Conservation (phyloP, 1,139 yeast genomes). For the Geotrichum fermentans region DNA sequence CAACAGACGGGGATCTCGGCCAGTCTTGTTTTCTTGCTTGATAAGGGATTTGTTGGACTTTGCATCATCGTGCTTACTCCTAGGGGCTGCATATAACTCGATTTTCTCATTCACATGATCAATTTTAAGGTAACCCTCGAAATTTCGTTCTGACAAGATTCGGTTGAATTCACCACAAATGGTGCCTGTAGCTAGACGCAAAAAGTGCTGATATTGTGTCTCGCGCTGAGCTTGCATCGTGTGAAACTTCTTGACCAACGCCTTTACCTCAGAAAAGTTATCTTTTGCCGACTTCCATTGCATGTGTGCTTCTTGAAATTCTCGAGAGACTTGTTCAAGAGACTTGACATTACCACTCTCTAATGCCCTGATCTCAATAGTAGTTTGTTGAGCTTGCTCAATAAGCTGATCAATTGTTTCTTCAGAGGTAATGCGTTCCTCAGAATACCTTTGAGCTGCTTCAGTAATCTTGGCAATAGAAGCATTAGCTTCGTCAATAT, state of each 20-base stretch:
- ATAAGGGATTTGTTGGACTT: background rate
- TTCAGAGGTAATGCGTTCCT: slow-evolving; percentile 3
- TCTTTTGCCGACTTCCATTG: slow-evolving; percentile 35
- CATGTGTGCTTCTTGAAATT: slow-evolving; percentile 3
- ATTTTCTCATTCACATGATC: slow-evolving; percentile 48
- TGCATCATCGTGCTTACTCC: slow-evolving; percentile 7
- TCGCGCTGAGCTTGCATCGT: slow-evolving; percentile 28
- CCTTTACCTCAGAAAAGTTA: slow-evolving; percentile 39
- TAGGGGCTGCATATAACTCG: slow-evolving; percentile 28
- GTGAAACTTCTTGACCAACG: slow-evolving; percentile 31
- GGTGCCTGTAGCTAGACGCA: slow-evolving; percentile 17
- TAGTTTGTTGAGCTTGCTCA: slow-evolving; percentile 7
- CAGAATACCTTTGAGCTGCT: background rate
- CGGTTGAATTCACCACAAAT: slow-evolving; percentile 25
- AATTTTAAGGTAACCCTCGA: slow-evolving; percentile 65
- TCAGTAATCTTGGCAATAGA: background rate
- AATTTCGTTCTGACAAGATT: slow-evolving; percentile 50
- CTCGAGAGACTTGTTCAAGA: slow-evolving; percentile 3
- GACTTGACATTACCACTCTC: slow-evolving; percentile 1
- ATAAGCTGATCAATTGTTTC: slow-evolving; percentile 13
- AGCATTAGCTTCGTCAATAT: background rate
- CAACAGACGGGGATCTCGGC: slow-evolving; percentile 71
- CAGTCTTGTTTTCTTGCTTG: slow-evolving; percentile 45
- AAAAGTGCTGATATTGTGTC: slow-evolving; percentile 23
- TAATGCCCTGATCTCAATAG: background rate